These are phyloP conservation scores for Penicillium cinerascens DNA, from an alignment of 495 filamentous ascomycete species.

Conservation along the genomic window DNA sequence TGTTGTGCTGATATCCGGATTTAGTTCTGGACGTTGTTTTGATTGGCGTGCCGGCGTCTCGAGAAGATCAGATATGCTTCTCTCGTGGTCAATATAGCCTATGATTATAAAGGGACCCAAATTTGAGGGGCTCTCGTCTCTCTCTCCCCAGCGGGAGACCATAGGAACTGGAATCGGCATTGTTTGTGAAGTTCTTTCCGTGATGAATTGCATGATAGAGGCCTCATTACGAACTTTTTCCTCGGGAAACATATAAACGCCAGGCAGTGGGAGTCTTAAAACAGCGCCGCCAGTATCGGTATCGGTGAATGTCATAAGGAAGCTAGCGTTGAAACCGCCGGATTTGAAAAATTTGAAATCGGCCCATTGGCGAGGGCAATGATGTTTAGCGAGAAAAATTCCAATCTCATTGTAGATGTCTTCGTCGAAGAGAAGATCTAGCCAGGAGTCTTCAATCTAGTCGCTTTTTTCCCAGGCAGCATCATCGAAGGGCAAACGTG, in stretches of 20 bases:
- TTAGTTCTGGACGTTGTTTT: constrained; percentile 2
- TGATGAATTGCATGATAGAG: constrained; percentile 40
- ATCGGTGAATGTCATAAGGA: too few species aligned
- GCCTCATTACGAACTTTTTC: constrained; percentile 38
- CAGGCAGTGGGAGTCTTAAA: constrained; percentile 11
- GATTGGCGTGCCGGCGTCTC: too few species aligned
- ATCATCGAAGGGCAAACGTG: too few species aligned
- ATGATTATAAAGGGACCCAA: constrained; percentile 49
- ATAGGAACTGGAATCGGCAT: constrained; percentile 35
- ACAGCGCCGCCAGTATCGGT: too few species aligned
- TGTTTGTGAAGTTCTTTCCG: constrained; percentile 35
- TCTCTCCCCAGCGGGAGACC: constrained; percentile 32
- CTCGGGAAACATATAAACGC: constrained; percentile 23
- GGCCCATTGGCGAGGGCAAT: too few species aligned
- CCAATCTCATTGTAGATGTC: too few species aligned
- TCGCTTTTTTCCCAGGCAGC: too few species aligned
- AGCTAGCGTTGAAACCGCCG: too few species aligned
- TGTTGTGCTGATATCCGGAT: constrained; percentile 1
- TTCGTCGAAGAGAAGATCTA: too few species aligned
- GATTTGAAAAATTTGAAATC: too few species aligned
- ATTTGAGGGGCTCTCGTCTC: constrained; percentile 21
- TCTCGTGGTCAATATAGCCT: constrained; percentile 39
- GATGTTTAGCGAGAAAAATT: too few species aligned
- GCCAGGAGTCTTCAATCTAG: too few species aligned
- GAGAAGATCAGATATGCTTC: constrained; percentile 4